Evolutionary conservation across 805 yeast genomes (phyloP).

Genomic region (Saccharomyces kudriavzevii): DNA sequence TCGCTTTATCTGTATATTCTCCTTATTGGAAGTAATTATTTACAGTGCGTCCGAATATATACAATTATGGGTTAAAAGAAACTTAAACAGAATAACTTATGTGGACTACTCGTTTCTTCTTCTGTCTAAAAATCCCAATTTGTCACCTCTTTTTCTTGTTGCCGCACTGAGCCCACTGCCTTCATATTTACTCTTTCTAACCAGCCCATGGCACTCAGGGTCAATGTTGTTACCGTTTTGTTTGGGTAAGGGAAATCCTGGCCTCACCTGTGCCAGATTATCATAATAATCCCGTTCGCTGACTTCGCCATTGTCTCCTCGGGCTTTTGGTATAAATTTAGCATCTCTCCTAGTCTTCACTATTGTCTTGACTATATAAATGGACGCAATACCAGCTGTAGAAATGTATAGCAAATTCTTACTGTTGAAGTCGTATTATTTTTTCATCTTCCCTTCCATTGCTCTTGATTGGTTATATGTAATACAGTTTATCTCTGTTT

Average conservation of each 20-base stretch:
- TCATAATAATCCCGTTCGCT: constrained; percentile 22
- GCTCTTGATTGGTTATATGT: not conserved
- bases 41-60: not conserved
- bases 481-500: not conserved
- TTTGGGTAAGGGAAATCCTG: constrained; percentile 45
- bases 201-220: constrained; percentile 26
- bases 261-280: constrained; percentile 37
- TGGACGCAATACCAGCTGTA: constrained; percentile 23
- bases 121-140: constrained; percentile 26
- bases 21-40: not conserved
- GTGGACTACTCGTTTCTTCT: constrained; percentile 4
- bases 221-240: constrained; percentile 1
- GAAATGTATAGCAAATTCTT: constrained; percentile 22
- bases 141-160: constrained; percentile 53
- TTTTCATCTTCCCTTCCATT: not conserved
- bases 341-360: constrained; percentile 33
- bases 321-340: constrained; percentile 29
- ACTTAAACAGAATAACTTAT: not conserved
- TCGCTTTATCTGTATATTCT: not conserved
- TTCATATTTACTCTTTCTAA: constrained; percentile 55
- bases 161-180: constrained; percentile 58
- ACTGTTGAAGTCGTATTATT: constrained; percentile 6
- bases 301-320: constrained; percentile 7
- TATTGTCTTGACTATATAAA: constrained; percentile 21
- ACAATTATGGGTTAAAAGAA: not conserved